These are phyloP conservation scores for Coniochaeta sp. DNA, from an alignment of 2,329 filamentous ascomycete species.

Conservation along the genomic window DNA sequence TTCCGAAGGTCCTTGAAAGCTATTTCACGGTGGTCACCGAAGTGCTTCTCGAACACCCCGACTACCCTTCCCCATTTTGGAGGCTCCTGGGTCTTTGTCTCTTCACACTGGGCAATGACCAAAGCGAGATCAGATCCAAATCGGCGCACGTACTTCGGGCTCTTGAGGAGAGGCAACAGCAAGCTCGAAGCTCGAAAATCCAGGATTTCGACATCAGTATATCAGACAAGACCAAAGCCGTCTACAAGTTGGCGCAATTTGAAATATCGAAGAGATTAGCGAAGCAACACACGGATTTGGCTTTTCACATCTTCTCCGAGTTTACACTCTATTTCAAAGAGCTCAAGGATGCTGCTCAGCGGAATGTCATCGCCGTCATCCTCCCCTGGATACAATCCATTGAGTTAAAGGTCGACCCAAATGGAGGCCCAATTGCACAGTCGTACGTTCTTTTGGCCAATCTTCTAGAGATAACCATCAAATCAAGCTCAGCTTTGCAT, in stretches of 20 bases:
- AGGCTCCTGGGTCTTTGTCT: slow-evolving; percentile 81
- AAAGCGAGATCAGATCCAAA: slow-evolving; percentile 81
- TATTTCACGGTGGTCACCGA: slow-evolving; percentile 92
- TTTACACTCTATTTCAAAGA: slow-evolving; percentile 92
- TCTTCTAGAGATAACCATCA: slow-evolving; percentile 91
- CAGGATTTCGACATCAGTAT: slow-evolving; percentile 98
- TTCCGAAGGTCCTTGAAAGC: slow-evolving; percentile 79
- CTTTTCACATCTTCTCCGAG: slow-evolving; percentile 92
- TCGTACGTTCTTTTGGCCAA: slow-evolving; percentile 96
- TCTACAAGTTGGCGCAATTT: slow-evolving; percentile 96
- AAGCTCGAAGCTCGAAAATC: slow-evolving; percentile 70
- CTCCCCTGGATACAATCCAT: slow-evolving; percentile 95
- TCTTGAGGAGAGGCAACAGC: slow-evolving; percentile 74
- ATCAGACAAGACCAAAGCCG: slow-evolving; percentile 94
- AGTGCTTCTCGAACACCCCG: slow-evolving; percentile 74
- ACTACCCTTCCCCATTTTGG: slow-evolving; percentile 84
- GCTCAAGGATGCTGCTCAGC: slow-evolving; percentile 72
- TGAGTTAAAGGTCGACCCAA: slow-evolving; percentile 85
- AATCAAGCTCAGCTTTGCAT: slow-evolving; percentile 78
- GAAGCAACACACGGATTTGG: slow-evolving; percentile 79
- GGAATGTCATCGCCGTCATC: slow-evolving; percentile 90
- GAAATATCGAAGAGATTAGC: slow-evolving; percentile 89
- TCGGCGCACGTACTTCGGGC: slow-evolving; percentile 74
- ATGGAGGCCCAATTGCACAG: slow-evolving; percentile 79
- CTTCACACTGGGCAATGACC: slow-evolving; percentile 88